Percentiles rank a stretch among this genome's conserved stretches.
Evolutionary conservation across 2,329 filamentous ascomycete genomes (phyloP).

Genomic region (Colletotrichum sansevieriae): DNA sequence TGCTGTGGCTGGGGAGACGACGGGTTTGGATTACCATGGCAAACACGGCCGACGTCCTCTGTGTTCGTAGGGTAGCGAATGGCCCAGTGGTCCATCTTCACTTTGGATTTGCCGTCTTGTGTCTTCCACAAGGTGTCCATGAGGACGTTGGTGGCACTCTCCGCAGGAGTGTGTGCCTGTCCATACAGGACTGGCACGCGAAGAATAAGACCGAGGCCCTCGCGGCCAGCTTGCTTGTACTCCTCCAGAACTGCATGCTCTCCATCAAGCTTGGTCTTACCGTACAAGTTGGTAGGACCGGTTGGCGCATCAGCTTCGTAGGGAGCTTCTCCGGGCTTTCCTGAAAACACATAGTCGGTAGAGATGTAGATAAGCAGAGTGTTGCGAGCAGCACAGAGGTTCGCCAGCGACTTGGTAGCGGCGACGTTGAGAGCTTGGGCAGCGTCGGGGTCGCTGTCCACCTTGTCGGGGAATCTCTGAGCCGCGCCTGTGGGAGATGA

Average conservation of each 20-base stretch:
- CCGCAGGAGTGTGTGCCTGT: constrained; percentile 74
- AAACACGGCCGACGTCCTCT: constrained; percentile 85
- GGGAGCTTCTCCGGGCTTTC: constrained; percentile 82
- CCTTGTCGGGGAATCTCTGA: constrained; percentile 89
- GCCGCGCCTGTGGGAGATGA: constrained; percentile 74
- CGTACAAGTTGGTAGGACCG: constrained; percentile 81
- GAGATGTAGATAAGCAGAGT: constrained; percentile 82
- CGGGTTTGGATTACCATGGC: constrained; percentile 66
- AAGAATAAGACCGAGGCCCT: constrained; percentile 75
- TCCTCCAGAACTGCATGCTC: constrained; percentile 75
- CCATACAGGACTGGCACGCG: constrained; percentile 90
- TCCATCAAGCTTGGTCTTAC: constrained; percentile 72
- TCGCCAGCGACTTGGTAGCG: constrained; percentile 76
- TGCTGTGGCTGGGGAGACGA: constrained; percentile 13
- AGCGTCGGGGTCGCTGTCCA: constrained; percentile 81
- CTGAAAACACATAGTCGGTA: constrained; percentile 85
- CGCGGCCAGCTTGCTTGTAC: constrained; percentile 61
- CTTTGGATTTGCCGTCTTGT: constrained; percentile 70
- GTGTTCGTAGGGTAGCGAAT: constrained; percentile 90
- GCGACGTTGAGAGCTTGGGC: constrained; percentile 81
- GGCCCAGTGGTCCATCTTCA: constrained; percentile 90
- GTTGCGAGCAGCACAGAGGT: constrained; percentile 71
- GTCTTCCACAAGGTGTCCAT: constrained; percentile 82
- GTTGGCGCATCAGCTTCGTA: constrained; percentile 76
- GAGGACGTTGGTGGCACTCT: constrained; percentile 87